phyloP scores from a whole-genome alignment of 805 yeast species.

The Nakazawaea populi region DNA sequence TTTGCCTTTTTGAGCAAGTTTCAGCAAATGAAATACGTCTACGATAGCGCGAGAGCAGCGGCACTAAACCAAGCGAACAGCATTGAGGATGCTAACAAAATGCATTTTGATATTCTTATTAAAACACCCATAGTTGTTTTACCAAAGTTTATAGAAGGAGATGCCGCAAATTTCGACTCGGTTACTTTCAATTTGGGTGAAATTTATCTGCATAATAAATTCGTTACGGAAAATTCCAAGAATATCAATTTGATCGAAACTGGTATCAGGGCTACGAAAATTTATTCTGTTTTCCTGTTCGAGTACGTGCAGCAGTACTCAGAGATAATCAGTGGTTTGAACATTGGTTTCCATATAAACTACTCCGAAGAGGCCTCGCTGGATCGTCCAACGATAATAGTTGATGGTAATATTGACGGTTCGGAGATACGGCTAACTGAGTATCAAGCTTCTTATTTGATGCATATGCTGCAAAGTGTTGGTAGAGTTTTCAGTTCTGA shows the following conservation, averaged over 20 bases:
- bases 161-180: constrained; percentile 43
- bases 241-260: constrained; percentile 52
- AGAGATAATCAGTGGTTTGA: constrained; percentile 62
- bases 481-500: constrained; percentile 44
- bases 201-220: constrained; percentile 60
- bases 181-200: constrained; percentile 80
- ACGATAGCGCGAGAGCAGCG: constrained; percentile 82
- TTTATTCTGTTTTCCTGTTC: constrained; percentile 57
- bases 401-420: constrained; percentile 57
- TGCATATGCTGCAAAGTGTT: constrained; percentile 49
- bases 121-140: constrained; percentile 81
- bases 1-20: constrained; percentile 66
- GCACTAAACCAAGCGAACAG: constrained; percentile 77
- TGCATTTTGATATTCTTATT: constrained; percentile 67
- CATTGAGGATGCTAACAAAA: constrained; percentile 48
- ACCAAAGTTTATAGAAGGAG: constrained; percentile 49
- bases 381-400: constrained; percentile 40
- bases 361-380: constrained; percentile 36
- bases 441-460: constrained; percentile 54
- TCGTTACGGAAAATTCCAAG: constrained; percentile 25
- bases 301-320: constrained; percentile 42
- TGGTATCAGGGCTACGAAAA: constrained; percentile 66
- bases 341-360: constrained; percentile 54
- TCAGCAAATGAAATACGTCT: constrained; percentile 80
- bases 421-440: constrained; percentile 66